Percentiles rank a stretch among this genome's conserved stretches.
Conservation (phyloP, 352 stramenopile genomes). For the Phytophthora fragariae region DNA sequence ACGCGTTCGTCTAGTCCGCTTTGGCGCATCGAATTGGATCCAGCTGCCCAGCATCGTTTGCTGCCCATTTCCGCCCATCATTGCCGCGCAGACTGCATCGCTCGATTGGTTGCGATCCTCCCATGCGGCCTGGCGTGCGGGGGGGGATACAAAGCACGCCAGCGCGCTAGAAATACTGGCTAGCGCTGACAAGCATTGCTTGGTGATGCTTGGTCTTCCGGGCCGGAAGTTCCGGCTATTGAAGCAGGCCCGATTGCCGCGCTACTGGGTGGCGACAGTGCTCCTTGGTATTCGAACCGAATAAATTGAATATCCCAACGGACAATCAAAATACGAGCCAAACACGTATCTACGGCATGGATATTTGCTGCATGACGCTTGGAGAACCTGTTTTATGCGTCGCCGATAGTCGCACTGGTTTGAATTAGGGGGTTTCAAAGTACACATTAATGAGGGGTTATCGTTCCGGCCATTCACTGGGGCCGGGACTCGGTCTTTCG, state of each 20-base stretch:
- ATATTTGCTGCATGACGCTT: no score
- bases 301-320: conserved; percentile 2
- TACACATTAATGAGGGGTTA: no score
- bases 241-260: neutral
- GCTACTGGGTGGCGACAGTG: neutral
- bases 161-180: conserved; percentile 14
- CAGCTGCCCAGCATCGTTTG: neutral
- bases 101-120: conserved; percentile 22
- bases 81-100: neutral
- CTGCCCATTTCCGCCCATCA: neutral
- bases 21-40: conserved; percentile 12
- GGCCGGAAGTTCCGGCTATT: neutral
- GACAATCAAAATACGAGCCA: no score
- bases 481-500: no score
- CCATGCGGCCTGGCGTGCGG: conserved; percentile 22
- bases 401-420: no score
- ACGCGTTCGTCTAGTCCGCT: neutral
- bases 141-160: conserved; percentile 11
- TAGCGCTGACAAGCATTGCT: conserved; percentile 14
- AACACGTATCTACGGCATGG: no score
- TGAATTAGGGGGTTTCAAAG: no score
- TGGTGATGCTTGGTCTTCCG: neutral
- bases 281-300: neutral
- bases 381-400: no score
- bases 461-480: no score